Evolutionary conservation across 495 filamentous ascomycete species (phyloP).

Genomic region (Polyplosphaeria fusca): DNA sequence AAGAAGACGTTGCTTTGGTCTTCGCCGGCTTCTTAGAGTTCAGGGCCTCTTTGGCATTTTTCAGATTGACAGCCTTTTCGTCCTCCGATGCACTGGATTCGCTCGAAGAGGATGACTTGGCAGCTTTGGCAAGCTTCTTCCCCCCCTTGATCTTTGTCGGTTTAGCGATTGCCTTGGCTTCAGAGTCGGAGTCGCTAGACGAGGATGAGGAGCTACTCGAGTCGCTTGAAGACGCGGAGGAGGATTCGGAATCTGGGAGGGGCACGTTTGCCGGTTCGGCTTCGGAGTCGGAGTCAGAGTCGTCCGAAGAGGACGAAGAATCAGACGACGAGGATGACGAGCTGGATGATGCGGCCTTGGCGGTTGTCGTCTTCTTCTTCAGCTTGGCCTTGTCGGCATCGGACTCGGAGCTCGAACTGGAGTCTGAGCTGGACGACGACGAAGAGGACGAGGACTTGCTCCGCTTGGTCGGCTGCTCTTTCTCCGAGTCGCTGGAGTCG

Average conservation of each 20-base stretch:
- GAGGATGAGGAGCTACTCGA: not conserved
- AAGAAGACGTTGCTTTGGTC: slow-evolving; percentile 1
- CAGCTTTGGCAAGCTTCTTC: slow-evolving; percentile 4
- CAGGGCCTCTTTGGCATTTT: slow-evolving; percentile 14
- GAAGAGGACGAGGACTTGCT: not conserved
- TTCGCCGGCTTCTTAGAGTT: slow-evolving; percentile 18
- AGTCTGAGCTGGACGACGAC: slow-evolving; percentile 23
- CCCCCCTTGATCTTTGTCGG: slow-evolving; percentile 14
- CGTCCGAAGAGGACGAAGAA: no score
- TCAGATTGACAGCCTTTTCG: slow-evolving; percentile 25
- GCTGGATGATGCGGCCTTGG: not conserved
- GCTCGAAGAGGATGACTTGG: slow-evolving; percentile 2
- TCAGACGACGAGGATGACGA: not conserved
- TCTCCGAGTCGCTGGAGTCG: slow-evolving; percentile 1
- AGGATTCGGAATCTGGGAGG: not conserved
- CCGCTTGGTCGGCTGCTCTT: no score
- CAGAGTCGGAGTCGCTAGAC: slow-evolving; percentile 9
- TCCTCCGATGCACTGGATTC: slow-evolving; percentile 18
- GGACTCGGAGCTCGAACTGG: slow-evolving; percentile 5
- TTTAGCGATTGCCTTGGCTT: not conserved
- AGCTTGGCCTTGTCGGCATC: not conserved
- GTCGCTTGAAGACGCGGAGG: not conserved
- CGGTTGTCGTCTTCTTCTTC: not conserved
- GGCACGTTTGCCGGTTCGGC: not conserved
- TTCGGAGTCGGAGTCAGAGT: slow-evolving; percentile 15